Percentiles rank a stretch among this genome's conserved stretches.
These are phyloP conservation scores for Thyridium curvatum DNA, from an alignment of 2,329 filamentous ascomycete species.

Conservation along the genomic window DNA sequence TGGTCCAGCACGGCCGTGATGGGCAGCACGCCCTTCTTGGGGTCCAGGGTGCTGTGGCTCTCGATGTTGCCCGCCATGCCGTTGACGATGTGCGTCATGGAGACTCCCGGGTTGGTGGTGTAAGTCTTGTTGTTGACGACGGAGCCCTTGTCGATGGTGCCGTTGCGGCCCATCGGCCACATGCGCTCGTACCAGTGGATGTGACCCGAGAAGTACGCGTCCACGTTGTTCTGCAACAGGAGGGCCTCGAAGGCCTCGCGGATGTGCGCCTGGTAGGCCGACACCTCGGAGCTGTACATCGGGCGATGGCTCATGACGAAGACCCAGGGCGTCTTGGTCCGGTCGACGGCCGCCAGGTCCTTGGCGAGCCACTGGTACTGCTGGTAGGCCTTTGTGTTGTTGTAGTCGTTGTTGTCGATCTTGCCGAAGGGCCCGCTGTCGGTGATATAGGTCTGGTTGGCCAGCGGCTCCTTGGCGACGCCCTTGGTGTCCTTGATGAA, in stretches of 20 bases:
- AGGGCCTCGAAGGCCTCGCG: constrained; percentile 38
- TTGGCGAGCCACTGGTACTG: constrained; percentile 26
- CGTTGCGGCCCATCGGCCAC: constrained; percentile 11
- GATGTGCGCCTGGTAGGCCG: constrained; percentile 34
- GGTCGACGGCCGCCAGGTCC: constrained; percentile 13
- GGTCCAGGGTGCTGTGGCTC: constrained; percentile 33
- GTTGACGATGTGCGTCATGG: constrained; percentile 43
- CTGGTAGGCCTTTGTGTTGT: constrained; percentile 33
- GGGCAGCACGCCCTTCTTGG: constrained; percentile 23
- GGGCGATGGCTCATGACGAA: constrained; percentile 14
- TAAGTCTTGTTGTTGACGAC: constrained; percentile 43
- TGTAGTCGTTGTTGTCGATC: constrained; percentile 28
- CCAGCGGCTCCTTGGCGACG: constrained; percentile 30
- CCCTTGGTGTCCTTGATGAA: constrained; percentile 34
- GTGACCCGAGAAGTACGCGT: constrained; percentile 33
- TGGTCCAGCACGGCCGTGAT: constrained; percentile 38
- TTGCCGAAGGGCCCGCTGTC: constrained; percentile 42
- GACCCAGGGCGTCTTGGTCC: constrained; percentile 14
- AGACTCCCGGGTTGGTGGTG: constrained; percentile 35
- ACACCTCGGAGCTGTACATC: constrained; percentile 15
- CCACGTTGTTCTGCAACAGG: constrained; percentile 35
- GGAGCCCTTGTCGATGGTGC: constrained; percentile 31
- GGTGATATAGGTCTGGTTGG: constrained; percentile 36
- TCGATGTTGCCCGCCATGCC: constrained; percentile 49
- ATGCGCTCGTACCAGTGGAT: constrained; percentile 15